Evolutionary conservation across 305 asterid genomes (phyloP), one percentile per base, ranked within the genome.

Genomic region (Fraxinus platypoda): DNA sequence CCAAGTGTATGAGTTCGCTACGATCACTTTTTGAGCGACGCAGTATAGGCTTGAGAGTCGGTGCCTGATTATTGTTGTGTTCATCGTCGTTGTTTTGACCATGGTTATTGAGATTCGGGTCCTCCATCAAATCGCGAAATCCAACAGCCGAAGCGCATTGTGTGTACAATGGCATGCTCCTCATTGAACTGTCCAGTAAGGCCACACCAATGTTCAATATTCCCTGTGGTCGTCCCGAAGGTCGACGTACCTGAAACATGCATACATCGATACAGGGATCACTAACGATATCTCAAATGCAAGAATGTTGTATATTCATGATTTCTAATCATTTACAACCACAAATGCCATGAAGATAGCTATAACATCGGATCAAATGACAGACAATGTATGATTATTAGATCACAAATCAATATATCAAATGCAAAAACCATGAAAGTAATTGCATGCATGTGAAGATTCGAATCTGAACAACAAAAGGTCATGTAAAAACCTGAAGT

Each of bases 151-250:
- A 94, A 23, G 87, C 52, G 80, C 86, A 1, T 28, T 76, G 34
- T 26, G 76, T 84, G 87, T 83, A 87, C 26, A 91, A 26, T 1
- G 90, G 91, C 95, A 87, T 87, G 86, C 91, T 89, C 81, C 89
- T 85, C 82, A 87, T 79, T 0, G 94, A 77, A 71, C 89, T 85
- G 41, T 91, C 94, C 4, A 89, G 87, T 0, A 94, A 66, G 30
- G 91, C 80, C 0, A 92, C 97, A 4, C 94, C 93, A 52, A 94
- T 88, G 85, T 94, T 94, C 7, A 94, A 86, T 76, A 93, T 91
- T 74, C 98, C 98, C 81, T 94, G 98, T n/a, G 94, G 94, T 34
- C 88, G 89, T 3, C 98, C 98, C 0, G 97, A 91, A 8, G 92
- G 92, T 1, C 93, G 93, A 19, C 97, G 97, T 0, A 91, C 86